phyloP scores from a whole-genome alignment of 352 stramenopile genomes.

The Pythium biforme region DNA sequence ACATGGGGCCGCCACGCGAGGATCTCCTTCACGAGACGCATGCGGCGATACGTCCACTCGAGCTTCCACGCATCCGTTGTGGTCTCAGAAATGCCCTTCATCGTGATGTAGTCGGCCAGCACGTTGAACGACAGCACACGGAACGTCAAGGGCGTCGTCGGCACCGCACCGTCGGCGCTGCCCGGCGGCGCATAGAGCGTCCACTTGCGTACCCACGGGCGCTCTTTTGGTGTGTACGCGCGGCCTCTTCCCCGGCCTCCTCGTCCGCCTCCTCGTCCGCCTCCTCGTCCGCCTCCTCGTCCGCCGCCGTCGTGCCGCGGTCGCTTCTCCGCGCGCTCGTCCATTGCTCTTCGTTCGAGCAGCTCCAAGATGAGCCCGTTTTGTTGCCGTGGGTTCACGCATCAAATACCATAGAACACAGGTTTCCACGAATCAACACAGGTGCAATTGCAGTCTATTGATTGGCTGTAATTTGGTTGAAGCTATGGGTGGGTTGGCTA shows the following conservation, averaged over 20 bases:
- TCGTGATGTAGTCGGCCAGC: slow-evolving; percentile 66
- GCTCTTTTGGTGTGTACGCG: neutral
- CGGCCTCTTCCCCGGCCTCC: too few species aligned
- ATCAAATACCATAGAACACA: slow-evolving; percentile 1
- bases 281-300: neutral
- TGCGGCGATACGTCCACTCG: slow-evolving; percentile 53
- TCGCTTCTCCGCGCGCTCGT: neutral
- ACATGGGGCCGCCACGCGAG: slow-evolving; percentile 43
- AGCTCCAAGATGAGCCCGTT: neutral
- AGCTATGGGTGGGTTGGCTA: neutral
- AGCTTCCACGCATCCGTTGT: slow-evolving; percentile 45
- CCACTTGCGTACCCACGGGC: slow-evolving; percentile 40
- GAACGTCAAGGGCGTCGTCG: slow-evolving; percentile 39
- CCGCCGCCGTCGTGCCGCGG: neutral
- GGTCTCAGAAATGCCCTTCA: slow-evolving; percentile 26
- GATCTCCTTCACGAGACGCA: slow-evolving; percentile 54
- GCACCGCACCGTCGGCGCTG: slow-evolving; percentile 22
- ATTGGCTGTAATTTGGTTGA: neutral
- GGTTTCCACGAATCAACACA: neutral
- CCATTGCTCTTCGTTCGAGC: neutral
- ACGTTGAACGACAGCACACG: slow-evolving; percentile 75
- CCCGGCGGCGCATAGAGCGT: slow-evolving; percentile 44
- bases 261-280: neutral
- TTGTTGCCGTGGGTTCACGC: slow-evolving; percentile 3
- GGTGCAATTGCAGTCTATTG: neutral